Base-by-base conservation (phyloP, 257 asterid genomes). In the Verbena officinalis region DNA sequence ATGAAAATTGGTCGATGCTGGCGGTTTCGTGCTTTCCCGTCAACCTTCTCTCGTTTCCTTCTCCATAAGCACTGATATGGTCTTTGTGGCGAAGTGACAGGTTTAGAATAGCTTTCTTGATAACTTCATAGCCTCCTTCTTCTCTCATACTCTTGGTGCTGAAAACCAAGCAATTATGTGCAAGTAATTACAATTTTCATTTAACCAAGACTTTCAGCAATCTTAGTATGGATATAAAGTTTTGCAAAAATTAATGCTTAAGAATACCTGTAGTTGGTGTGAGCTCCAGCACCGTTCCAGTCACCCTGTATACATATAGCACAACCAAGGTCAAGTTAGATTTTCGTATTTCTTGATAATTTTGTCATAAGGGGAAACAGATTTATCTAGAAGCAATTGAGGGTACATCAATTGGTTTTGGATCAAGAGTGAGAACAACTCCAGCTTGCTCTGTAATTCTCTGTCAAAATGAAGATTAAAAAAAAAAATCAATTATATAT, bases 1-100 rank as follows among this genome's bases (percentile, higher is more conserved):
- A 93, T 70, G 97, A 93, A 75, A 90, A 93, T 4, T 69, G 38
- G 84, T 92, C 44, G 52, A 92, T 87, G 68, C 88, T 85, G 52
- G 98, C 98, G 68, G 99, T 90, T 77, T 93, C 96, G 19, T 93
- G 99, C 84, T 90, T 93, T 73, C 99, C 97, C 0, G 99, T 93
- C 88, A 90, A 65, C 63, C 99, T 74, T 82, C 99, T 84, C 80
- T 93, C 99, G 10, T 93, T 93, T 61, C 99, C 99, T 77, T 93
- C 99, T 75, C 99, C 97, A 61, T 93, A 93, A 60, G 99, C 99
- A 67, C 96, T 90, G 75, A 93, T 93, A 60, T 93, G 99, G 13
- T 81, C 99, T 46, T 43, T 80, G 84, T 93, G 99, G 56, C 97
- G 97, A 69, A 90, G 96, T 1, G 99, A 90, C 12, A 93, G 90